These are phyloP conservation scores for Nicotiana benthamiana DNA, from an alignment of 257 asterid species.

Conservation along the genomic window DNA sequence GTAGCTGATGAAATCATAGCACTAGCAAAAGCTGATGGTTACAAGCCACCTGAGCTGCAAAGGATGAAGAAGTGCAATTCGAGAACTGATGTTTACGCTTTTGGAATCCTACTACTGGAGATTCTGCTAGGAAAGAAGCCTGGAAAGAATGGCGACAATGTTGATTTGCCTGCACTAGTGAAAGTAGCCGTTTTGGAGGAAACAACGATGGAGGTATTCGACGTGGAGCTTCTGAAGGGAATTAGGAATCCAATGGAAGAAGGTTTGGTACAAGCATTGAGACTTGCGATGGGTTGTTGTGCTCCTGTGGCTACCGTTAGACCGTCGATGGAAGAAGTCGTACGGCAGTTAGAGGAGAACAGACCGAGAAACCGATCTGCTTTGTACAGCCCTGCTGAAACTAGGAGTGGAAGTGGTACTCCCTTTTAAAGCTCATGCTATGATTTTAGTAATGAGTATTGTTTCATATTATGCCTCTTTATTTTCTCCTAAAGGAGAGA, in stretches of 20 bases:
- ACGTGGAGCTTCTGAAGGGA: slow-evolving; percentile 72
- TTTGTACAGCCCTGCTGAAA: slow-evolving; percentile 89
- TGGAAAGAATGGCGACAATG: slow-evolving; percentile 56
- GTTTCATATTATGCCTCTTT: slow-evolving; percentile 9
- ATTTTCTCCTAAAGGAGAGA: slow-evolving; percentile 16
- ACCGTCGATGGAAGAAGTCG: slow-evolving; percentile 92
- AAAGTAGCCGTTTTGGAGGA: slow-evolving; percentile 97
- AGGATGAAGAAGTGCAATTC: slow-evolving; percentile 85
- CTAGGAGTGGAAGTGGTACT: slow-evolving; percentile 94
- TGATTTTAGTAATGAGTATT: slow-evolving; percentile 20
- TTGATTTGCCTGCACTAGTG: slow-evolving; percentile 80
- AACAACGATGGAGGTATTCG: slow-evolving; percentile 93
- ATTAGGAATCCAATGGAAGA: slow-evolving; percentile 91
- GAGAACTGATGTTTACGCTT: slow-evolving; percentile 80
- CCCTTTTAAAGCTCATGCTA: slow-evolving; percentile 59
- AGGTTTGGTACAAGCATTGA: slow-evolving; percentile 88
- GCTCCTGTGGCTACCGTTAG: slow-evolving; percentile 84
- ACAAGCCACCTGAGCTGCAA: slow-evolving; percentile 94
- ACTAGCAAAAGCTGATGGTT: slow-evolving; percentile 71
- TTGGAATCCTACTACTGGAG: slow-evolving; percentile 84
- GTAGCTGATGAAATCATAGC: slow-evolving; percentile 79
- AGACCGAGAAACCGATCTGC: slow-evolving; percentile 96
- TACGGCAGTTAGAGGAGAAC: slow-evolving; percentile 92
- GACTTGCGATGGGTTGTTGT: slow-evolving; percentile 97
- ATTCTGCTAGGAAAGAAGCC: slow-evolving; percentile 74